A percentile compares a stretch with the other conserved stretches of the same genome.
These are phyloP conservation scores for Ceriops decandra DNA, from an alignment of 345 rosid species.

Conservation along the genomic window DNA sequence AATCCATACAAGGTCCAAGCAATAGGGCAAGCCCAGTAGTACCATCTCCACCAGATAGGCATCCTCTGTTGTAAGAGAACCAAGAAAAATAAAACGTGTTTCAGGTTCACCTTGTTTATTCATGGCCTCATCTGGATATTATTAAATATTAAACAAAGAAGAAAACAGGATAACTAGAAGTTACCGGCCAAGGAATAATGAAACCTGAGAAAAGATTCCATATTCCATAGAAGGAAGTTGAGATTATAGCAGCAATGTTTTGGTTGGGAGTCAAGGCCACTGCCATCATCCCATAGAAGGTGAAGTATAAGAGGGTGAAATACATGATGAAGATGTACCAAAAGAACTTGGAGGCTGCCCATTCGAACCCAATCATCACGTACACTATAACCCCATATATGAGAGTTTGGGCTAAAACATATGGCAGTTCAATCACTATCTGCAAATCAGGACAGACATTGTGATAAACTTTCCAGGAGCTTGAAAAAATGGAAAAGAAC, in stretches of 20 bases:
- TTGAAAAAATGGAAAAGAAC: not conserved
- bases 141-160: not conserved
- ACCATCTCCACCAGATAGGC: constrained; percentile 77
- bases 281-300: constrained; percentile 63
- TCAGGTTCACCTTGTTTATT: constrained; percentile 1
- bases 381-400: constrained; percentile 53
- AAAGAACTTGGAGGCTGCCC: constrained; percentile 44
- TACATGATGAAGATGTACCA: constrained; percentile 62
- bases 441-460: constrained; percentile 9
- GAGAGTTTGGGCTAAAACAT: constrained; percentile 40
- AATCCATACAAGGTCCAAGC: constrained; percentile 59
- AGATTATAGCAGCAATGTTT: constrained; percentile 42
- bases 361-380: constrained; percentile 58
- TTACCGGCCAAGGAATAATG: constrained; percentile 46
- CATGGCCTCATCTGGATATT: not conserved
- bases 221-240: constrained; percentile 42
- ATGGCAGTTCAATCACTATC: constrained; percentile 56
- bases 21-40: constrained; percentile 51
- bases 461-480: not conserved
- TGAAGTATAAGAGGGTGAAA: constrained; percentile 59
- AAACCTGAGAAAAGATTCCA: constrained; percentile 75
- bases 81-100: not conserved
- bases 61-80: constrained; percentile 37
- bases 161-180: not conserved
- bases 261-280: constrained; percentile 62